A percentile compares a stretch with the other conserved stretches of the same genome.
These are phyloP conservation scores for Gnetum montanum DNA, from an alignment of 75 land plant genomes.

Conservation along the genomic window DNA sequence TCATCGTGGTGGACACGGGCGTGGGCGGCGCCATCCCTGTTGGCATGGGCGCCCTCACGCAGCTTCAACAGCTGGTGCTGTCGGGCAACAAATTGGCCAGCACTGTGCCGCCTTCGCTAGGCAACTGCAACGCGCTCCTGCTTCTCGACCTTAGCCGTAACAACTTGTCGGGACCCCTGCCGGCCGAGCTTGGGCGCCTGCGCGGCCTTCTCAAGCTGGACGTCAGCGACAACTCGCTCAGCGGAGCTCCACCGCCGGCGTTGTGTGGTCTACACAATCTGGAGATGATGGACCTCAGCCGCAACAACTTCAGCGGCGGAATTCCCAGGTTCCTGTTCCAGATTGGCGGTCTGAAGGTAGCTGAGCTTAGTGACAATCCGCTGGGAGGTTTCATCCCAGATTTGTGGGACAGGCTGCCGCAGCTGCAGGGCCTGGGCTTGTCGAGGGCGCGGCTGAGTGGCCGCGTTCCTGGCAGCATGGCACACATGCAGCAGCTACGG, in stretches of 20 bases:
- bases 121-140: slow-evolving; percentile 14
- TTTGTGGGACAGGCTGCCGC: slow-evolving; percentile 21
- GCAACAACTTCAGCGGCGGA: slow-evolving; percentile 24
- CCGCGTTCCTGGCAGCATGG: slow-evolving; percentile 32
- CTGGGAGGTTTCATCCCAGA: slow-evolving; percentile 22
- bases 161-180: slow-evolving; percentile 39
- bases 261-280: slow-evolving; percentile 16
- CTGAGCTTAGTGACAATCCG: slow-evolving; percentile 32
- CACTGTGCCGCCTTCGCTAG: slow-evolving; percentile 15
- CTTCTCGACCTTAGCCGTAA: slow-evolving; percentile 55
- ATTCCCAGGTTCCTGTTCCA: slow-evolving; percentile 3
- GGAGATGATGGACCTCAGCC: slow-evolving; percentile 19
- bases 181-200: slow-evolving; percentile 29
- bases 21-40: slow-evolving; percentile 29
- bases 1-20: slow-evolving; percentile 25
- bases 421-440: slow-evolving; percentile 29
- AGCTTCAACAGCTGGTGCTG: slow-evolving; percentile 23
- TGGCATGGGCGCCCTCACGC: slow-evolving; percentile 20
- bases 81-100: slow-evolving; percentile 26
- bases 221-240: slow-evolving; percentile 46
- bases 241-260: slow-evolving; percentile 25
- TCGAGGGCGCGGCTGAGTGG: slow-evolving; percentile 30
- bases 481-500: slow-evolving; percentile 25
- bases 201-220: slow-evolving; percentile 50
- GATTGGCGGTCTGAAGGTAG: slow-evolving; percentile 3